Conservation (phyloP, 1,284 basidiomycete genomes). For the Ganoderma sp. region DNA sequence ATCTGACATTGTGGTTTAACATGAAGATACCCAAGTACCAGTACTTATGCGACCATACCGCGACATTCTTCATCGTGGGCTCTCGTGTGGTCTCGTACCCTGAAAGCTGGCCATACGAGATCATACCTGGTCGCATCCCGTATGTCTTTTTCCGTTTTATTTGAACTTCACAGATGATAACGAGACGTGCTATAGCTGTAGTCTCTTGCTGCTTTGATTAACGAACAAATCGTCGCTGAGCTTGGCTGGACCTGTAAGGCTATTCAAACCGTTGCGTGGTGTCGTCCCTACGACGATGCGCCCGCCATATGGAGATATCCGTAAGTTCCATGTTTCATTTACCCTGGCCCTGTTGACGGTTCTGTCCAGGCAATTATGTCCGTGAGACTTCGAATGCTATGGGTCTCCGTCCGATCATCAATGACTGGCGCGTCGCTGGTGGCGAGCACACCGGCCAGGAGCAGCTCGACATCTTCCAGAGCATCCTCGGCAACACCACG, state of each 20-base stretch:
- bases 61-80: conserved; percentile 94
- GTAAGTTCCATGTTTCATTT: conserved; percentile 25
- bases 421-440: conserved; percentile 85
- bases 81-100: conserved; percentile 88
- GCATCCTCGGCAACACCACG: conserved; percentile 67
- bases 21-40: conserved; percentile 73
- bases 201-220: conserved; percentile 84
- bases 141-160: conserved; percentile 35
- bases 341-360: not conserved
- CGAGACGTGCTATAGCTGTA: conserved; percentile 46
- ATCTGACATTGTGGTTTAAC: not conserved
- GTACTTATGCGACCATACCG: conserved; percentile 67
- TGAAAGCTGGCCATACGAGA: conserved; percentile 75
- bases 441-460: conserved; percentile 66
- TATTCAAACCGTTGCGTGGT: conserved; percentile 77
- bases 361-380: conserved; percentile 78
- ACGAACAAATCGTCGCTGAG: conserved; percentile 90
- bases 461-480: conserved; percentile 63
- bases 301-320: conserved; percentile 55
- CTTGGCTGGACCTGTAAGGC: conserved; percentile 90
- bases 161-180: not conserved
- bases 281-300: conserved; percentile 78
- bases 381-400: conserved; percentile 84
- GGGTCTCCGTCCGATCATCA: conserved; percentile 81
- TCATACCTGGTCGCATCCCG: conserved; percentile 82